Percentiles rank a stretch among this genome's conserved stretches.
Conservation (phyloP, 2,329 filamentous ascomycete species). For the Fusarium xyrophilum region DNA sequence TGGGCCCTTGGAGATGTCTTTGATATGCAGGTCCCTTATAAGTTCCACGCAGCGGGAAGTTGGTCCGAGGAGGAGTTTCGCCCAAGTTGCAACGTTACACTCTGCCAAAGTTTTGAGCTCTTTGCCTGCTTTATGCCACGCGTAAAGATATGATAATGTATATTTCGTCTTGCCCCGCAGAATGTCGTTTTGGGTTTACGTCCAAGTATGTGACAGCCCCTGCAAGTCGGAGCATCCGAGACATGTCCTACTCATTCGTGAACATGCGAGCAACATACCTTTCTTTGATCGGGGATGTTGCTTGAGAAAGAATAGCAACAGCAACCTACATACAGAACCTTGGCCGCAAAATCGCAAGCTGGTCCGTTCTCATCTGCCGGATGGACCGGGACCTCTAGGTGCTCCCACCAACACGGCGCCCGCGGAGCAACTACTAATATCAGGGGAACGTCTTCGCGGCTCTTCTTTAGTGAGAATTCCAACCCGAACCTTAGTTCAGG, state of each 20-base stretch:
- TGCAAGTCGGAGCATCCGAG: background rate
- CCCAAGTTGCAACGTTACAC: constrained; percentile 21
- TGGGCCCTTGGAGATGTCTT: constrained; percentile 3
- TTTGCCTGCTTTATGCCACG: background rate
- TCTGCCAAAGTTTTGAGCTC: background rate
- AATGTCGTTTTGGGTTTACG: background rate
- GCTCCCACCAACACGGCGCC: background rate
- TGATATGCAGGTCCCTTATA: constrained; percentile 14
- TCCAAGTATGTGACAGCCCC: constrained; percentile 4
- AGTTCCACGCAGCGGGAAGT: constrained; percentile 6
- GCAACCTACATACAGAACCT: background rate
- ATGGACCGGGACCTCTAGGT: background rate
- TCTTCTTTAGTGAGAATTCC: background rate
- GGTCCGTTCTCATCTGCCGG: background rate
- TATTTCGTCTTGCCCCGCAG: background rate
- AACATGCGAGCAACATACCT: background rate
- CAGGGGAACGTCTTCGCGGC: background rate
- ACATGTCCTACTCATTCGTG: background rate
- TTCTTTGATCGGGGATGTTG: background rate
- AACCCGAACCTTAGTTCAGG: background rate
- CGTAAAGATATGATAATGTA: constrained; percentile 3
- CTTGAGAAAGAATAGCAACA: background rate
- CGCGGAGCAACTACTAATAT: constrained; percentile 8
- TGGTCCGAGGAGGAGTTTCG: constrained; percentile 1
- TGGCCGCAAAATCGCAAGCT: background rate